Base-by-base conservation (phyloP, 2,329 filamentous ascomycete genomes). In the Cylindrodendrum hubeiense region DNA sequence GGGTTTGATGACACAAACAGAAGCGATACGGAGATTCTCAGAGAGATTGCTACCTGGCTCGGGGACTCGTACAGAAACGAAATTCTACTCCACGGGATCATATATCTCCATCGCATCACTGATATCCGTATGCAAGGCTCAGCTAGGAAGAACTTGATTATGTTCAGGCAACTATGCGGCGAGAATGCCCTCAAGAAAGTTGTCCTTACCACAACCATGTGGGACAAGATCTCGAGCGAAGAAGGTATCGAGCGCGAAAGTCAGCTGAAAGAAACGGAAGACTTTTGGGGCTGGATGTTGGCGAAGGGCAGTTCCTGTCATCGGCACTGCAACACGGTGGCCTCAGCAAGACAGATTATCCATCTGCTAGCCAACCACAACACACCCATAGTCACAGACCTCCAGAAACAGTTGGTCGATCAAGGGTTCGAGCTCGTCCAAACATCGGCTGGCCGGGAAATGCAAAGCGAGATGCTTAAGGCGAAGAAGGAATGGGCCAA, bases 1-100 rank as follows among this genome's bases (percentile, higher is more conserved):
- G 82, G 82, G 0, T 84, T 84, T 60, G 77, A 82, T 51, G 82
- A 84, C 44, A 83, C 80, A 0, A 63, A 75, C n/a, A 67, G 72
- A 33, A 76, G 70, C 5, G 81, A 84, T 47, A 74, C 78, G 1
- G 79, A 84, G 4, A 77, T 84, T 13, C 74, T 84, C 1, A 54
- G 65, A 2, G 76, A 79, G 30, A 79, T 83, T 21, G 78, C 79
- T 0, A 59, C 60, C 2, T 81, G 75, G 69, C 69, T 83, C 0
- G 71, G 64, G 2, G 62, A 63, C 0, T 69, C 74, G 0, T 80
- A 79, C 61, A 47, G 56, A 4, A 41, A 65, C 3, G 26, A 63
- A 3, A 58, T 65, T 5, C 50, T 37, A 0, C 60, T 70, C n/a
- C 63, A 70, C 22, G 67, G 66, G 0, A 70, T 70, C 2, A 65